Percentiles rank a stretch among this genome's conserved stretches.
phyloP scores from a whole-genome alignment of 2,329 filamentous ascomycete genomes.

The Teratosphaeria gauchensis region DNA sequence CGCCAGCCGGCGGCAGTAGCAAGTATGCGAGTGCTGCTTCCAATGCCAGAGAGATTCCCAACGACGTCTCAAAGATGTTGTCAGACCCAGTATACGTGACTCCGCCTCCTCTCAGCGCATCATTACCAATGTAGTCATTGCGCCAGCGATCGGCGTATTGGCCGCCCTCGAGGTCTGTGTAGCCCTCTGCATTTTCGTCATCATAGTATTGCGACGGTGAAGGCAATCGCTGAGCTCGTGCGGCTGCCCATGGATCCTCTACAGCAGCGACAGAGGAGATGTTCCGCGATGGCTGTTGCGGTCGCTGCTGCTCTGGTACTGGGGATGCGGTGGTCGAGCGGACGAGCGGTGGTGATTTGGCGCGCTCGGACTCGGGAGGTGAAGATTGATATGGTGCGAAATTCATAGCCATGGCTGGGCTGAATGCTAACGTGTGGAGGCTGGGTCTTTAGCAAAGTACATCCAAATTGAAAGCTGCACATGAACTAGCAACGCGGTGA shows the following conservation, averaged over 20 bases:
- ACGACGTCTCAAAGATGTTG: slow-evolving; percentile 72
- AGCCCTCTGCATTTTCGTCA: slow-evolving; percentile 12
- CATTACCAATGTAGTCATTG: slow-evolving; percentile 22
- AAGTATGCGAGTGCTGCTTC: slow-evolving; percentile 88
- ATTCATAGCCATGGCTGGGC: slow-evolving; percentile 54
- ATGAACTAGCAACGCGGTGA: too few species aligned
- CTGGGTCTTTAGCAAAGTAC: too few species aligned
- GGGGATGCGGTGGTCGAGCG: slow-evolving; percentile 48
- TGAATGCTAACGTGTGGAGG: background rate
- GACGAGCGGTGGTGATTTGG: slow-evolving; percentile 60
- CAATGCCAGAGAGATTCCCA: slow-evolving; percentile 77
- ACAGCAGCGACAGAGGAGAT: slow-evolving; percentile 20
- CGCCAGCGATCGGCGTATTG: slow-evolving; percentile 5
- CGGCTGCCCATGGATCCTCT: slow-evolving; percentile 32
- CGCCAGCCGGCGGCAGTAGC: slow-evolving; percentile 72
- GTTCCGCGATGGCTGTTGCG: slow-evolving; percentile 14
- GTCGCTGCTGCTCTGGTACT: slow-evolving; percentile 22
- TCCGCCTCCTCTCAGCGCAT: slow-evolving; percentile 17
- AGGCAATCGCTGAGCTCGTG: slow-evolving; percentile 32
- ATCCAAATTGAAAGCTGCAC: too few species aligned
- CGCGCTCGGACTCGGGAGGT: slow-evolving; percentile 72
- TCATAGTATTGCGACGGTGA: slow-evolving; percentile 24
- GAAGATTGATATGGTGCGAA: slow-evolving; percentile 96
- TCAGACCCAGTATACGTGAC: slow-evolving; percentile 45
- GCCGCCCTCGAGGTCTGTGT: slow-evolving; percentile 23